phyloP scores from a whole-genome alignment of 768 basidiomycete genomes.

The Chiua virens region DNA sequence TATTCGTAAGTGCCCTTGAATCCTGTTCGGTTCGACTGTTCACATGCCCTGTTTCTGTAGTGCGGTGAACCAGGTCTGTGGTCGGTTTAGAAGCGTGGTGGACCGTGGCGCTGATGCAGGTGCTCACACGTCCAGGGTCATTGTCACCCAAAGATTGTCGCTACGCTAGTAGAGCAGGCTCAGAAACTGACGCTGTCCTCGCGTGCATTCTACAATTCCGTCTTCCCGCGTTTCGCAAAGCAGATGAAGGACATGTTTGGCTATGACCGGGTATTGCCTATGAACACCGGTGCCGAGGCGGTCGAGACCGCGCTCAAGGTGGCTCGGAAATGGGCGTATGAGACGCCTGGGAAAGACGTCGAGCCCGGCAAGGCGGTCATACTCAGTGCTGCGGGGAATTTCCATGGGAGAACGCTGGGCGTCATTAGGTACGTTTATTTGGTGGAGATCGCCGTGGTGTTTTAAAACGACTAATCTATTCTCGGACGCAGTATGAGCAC shows the following conservation, averaged over 20 bases:
- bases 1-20: slow-evolving; percentile 71
- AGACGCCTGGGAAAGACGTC: slow-evolving; percentile 67
- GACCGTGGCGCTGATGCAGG: slow-evolving; percentile 8
- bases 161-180: slow-evolving; percentile 79
- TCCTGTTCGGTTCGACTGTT: background rate
- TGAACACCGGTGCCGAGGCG: slow-evolving; percentile 99
- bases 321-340: slow-evolving; percentile 95
- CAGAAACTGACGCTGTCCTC: slow-evolving; percentile 91
- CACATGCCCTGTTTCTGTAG: slow-evolving; percentile 35
- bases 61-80: slow-evolving; percentile 81
- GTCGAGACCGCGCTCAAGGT: slow-evolving; percentile 98
- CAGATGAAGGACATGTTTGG: slow-evolving; percentile 81
- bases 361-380: slow-evolving; percentile 73
- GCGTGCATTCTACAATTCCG: slow-evolving; percentile 92
- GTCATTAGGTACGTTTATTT: slow-evolving; percentile 62
- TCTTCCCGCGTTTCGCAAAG: slow-evolving; percentile 88
- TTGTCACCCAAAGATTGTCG: slow-evolving; percentile 88
- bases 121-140: slow-evolving; percentile 57
- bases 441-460: slow-evolving; percentile 6
- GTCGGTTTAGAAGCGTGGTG: background rate
- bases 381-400: slow-evolving; percentile 85
- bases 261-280: slow-evolving; percentile 94
- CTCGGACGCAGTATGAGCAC: slow-evolving; percentile 75
- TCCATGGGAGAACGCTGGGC: slow-evolving; percentile 92
- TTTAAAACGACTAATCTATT: slow-evolving; percentile 6